A percentile compares a stretch with the other conserved stretches of the same genome.
Evolutionary conservation across 768 basidiomycete genomes (phyloP).

Genomic region (Tricholoma hemisulphureum): DNA sequence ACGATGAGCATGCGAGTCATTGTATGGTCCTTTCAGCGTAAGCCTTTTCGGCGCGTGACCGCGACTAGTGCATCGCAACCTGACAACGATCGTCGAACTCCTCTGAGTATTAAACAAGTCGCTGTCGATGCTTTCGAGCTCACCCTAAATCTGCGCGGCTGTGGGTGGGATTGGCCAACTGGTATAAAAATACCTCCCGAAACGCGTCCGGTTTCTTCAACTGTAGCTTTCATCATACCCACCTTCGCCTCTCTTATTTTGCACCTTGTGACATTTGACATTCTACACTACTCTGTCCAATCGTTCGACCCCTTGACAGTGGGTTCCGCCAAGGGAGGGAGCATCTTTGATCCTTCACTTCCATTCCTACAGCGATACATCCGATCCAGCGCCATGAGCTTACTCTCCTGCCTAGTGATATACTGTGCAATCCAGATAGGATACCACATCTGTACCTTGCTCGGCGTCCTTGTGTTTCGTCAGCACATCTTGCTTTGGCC

Average conservation of each 20-base stretch:
- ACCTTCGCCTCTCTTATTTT: constrained; percentile 33
- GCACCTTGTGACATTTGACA: constrained; percentile 43
- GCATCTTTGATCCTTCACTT: constrained; percentile 42
- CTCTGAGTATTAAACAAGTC: constrained; percentile 12
- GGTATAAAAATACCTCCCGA: constrained; percentile 41
- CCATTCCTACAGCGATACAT: constrained; percentile 35
- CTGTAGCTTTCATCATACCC: constrained; percentile 33
- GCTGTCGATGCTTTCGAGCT: constrained; percentile 50
- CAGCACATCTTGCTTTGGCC: constrained; percentile 61
- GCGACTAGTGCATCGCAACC: constrained; percentile 8
- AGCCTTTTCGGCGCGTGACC: constrained; percentile 30
- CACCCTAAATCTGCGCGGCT: constrained; percentile 49
- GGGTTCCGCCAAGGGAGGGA: constrained; percentile 36
- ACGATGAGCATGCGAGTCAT: constrained; percentile 37
- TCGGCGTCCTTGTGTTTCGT: constrained; percentile 44
- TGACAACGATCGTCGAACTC: constrained; percentile 7
- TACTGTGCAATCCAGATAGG: constrained; percentile 44
- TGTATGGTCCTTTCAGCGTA: constrained; percentile 39
- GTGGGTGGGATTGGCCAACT: constrained; percentile 60
- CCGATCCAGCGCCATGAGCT: constrained; percentile 45
- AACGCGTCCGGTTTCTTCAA: constrained; percentile 39
- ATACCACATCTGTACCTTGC: constrained; percentile 42
- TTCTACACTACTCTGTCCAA: constrained; percentile 46
- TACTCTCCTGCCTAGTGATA: constrained; percentile 42
- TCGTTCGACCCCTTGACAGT: constrained; percentile 43